Evolutionary conservation across 1,139 yeast species (phyloP), one percentile per base, ranked within the genome.

Genomic region (Diutina catenulata): DNA sequence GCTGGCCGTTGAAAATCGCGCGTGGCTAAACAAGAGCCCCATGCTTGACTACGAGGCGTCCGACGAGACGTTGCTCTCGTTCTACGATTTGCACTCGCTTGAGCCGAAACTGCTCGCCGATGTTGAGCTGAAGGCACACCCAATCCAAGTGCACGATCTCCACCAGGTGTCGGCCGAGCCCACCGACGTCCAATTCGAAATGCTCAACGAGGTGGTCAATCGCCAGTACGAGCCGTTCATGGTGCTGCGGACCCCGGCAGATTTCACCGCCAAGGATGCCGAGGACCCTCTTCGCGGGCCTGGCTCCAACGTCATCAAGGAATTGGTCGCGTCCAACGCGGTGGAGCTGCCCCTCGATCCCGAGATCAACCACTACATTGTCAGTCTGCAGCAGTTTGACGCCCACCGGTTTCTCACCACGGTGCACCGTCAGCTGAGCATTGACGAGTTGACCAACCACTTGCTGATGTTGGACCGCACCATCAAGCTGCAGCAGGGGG

Each of bases 371-470:
- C 68, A 73, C 45, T 84, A 70, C 56, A 61, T 84, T 46, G 76
- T 86, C 28, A 76, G 81, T 26, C 79, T 87, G 3, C 80, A 82
- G 44, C 62, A 69, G 33, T 88, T 88, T 62, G 76, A 80, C 47
- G 76, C 94, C 3, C 73, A 75, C 41, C 64, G 69, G 40, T 88
- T 79, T 52, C 59, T 88, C 45, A 71, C 80, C 24, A 73, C 76
- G 10, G 68, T 87, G 4, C 95, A 87, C 52, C 64, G 69, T 9
- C 76, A 76, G 33, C 81, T 87, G 26, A 68, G 88, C 1, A 77
- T 80, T 40, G 74, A 72, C 15, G 75, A 80, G 28, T 62, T 87
- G 45, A 60, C 67, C 23, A 52, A 59, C 8, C 74, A 86, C 2
- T 63, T 86, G 41, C 68, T 63, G 28, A 66, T 59, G 38, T 62